Conservation (phyloP, 108 stramenopile species). For the Seminavis robusta region DNA sequence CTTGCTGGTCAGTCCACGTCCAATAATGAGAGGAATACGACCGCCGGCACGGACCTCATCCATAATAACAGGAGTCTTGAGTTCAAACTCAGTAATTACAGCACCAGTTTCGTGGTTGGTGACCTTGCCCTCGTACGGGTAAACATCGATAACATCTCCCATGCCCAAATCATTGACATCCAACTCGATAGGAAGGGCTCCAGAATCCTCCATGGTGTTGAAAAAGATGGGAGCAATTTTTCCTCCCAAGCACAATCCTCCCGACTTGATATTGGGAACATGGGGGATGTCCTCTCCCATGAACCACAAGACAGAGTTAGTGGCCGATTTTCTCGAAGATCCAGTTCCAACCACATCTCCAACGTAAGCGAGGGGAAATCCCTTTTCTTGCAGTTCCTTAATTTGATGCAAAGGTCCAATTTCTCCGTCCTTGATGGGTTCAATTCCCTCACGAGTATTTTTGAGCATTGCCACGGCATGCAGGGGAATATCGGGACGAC, state of each 20-base stretch:
- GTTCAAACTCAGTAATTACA: conserved; percentile 76
- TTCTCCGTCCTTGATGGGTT: conserved; percentile 72
- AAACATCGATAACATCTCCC: conserved; percentile 95
- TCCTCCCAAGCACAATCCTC: conserved; percentile 88
- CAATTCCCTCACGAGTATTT: conserved; percentile 90
- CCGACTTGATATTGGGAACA: conserved; percentile 89
- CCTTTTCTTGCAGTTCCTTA: conserved; percentile 74
- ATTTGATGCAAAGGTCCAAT: conserved; percentile 83
- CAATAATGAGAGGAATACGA: conserved; percentile 94
- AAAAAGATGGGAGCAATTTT: conserved; percentile 98
- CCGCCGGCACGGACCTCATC: conserved; percentile 96
- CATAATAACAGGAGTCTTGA: conserved; percentile 88
- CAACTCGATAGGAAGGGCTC: conserved; percentile 94
- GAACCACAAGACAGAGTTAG: conserved; percentile 93
- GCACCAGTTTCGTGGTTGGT: conserved; percentile 75
- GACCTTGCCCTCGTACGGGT: conserved; percentile 83
- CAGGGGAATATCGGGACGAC: conserved; percentile 92
- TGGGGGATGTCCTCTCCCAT: conserved; percentile 94
- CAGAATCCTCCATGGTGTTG: conserved; percentile 97
- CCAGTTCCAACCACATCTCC: conserved; percentile 98
- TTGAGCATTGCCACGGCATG: conserved; percentile 96
- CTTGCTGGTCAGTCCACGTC: conserved; percentile 86
- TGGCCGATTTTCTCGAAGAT: conserved; percentile 89
- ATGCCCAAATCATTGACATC: conserved; percentile 81
- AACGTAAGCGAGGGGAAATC: conserved; percentile 90